Base-by-base conservation (phyloP, 129 eudicot species). In the Saussurea involucrata region DNA sequence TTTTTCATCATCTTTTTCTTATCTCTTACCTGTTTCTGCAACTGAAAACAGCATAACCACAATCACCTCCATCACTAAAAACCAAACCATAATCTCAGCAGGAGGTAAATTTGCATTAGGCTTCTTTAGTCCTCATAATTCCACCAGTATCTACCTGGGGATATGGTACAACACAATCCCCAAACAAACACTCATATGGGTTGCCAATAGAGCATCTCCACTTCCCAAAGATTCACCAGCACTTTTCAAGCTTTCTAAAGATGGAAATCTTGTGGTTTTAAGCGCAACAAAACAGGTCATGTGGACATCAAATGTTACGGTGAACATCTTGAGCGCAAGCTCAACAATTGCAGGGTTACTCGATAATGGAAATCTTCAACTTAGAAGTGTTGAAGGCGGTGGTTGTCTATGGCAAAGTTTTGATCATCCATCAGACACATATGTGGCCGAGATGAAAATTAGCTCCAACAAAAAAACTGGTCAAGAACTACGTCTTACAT, bases 151-250 rank as follows among this genome's bases (percentile, higher is more conserved):
- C 71, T 90, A 86, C 68, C 22, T 90, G 18, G 90, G 96, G 8
- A 88, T 83, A 37, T 87, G 92, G 96, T 86, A 86, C 42, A 72
- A 69, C 11, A 63, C 74, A 24, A 32, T 85, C 40, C 61, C 79
- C 12, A 57, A 25, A n/a, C 81, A 42, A 57, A 84, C 90, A 20
- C 15, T 80, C 33, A 85, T 85, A 36, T 88, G 92, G 96, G 96
- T 90, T n/a, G 96, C 92, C 11, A 91, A 91, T 69, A 80, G 97
- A 66, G 84, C 78, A 32, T 37, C 55, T 3, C 92, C 97, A 11
- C n/a, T 85, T 36, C 46, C 68, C 22, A 87, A 74, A 58, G 40
- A 60, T 44, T 80, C 88, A 29, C 40, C 77, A 17, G 89, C 91
- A 40, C 57, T 70, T 84, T 24, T 88, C 37, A 57, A 69, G 1